Evolutionary conservation across 2,329 filamentous ascomycete species (phyloP).

Genomic region (Trichocomaceae sp.): DNA sequence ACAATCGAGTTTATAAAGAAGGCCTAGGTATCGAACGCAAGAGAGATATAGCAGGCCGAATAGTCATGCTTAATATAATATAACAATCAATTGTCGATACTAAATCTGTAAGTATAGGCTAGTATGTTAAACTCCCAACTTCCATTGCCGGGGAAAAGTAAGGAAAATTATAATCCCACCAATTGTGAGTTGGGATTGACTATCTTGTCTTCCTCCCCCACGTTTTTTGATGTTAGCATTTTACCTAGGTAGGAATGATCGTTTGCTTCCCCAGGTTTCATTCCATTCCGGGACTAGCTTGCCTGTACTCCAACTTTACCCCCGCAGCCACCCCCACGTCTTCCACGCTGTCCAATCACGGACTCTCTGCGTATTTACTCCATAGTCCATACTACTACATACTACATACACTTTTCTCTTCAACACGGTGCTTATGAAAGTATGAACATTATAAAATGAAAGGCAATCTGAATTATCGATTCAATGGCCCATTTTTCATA

Average conservation of each 20-base stretch:
- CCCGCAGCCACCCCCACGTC: background rate
- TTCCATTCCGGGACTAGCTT: background rate
- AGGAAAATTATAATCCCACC: background rate
- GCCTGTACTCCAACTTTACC: background rate
- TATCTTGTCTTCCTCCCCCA: background rate
- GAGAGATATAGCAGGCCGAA: background rate
- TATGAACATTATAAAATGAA: too few species aligned
- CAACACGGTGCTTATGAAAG: too few species aligned
- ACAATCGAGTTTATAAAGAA: background rate
- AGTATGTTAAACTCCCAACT: background rate
- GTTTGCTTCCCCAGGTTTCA: background rate
- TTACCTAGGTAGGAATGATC: too few species aligned
- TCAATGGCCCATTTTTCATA: too few species aligned
- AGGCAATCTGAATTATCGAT: too few species aligned
- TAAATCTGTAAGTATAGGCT: too few species aligned
- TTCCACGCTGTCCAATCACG: too few species aligned
- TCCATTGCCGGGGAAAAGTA: background rate
- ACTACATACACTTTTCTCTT: too few species aligned
- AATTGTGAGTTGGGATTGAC: background rate
- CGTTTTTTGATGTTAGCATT: background rate
- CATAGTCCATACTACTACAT: too few species aligned
- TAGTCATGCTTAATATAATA: background rate
- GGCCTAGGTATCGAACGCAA: background rate
- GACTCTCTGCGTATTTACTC: too few species aligned
- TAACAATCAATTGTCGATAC: too few species aligned